A percentile compares a stretch with the other conserved stretches of the same genome.
Evolutionary conservation across 73 alveolate genomes (phyloP).

Genomic region (Loxodes magnus): DNA sequence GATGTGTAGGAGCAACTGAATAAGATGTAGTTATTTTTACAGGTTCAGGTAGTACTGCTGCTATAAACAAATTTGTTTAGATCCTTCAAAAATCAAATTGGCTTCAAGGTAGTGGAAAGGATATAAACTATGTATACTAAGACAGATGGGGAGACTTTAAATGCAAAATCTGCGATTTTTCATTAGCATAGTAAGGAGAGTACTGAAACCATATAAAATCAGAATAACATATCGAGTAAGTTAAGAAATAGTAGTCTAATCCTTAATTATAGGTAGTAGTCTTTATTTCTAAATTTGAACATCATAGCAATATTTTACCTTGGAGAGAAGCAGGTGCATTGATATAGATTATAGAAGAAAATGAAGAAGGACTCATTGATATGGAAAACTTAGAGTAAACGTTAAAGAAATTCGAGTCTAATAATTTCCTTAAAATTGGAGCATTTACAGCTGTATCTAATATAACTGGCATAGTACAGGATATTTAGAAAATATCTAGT

Average conservation of each 20-base stretch:
- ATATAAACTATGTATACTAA: too few relatives aligned
- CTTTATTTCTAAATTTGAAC: conserved; percentile 71
- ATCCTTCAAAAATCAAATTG: conserved; percentile 9
- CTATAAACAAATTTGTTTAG: conserved; percentile 1
- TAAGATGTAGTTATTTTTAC: conserved; percentile 68
- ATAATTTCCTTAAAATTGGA: conserved; percentile 60
- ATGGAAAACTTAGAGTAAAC: conserved; percentile 24
- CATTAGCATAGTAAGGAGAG: too few relatives aligned
- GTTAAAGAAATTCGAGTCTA: conserved; percentile 14
- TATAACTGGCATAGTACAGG: conserved; percentile 69
- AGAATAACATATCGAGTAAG: too few relatives aligned
- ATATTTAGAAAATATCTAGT: conserved; percentile 57
- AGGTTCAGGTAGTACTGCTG: conserved; percentile 74
- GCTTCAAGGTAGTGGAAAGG: too few relatives aligned
- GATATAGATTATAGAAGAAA: conserved; percentile 42
- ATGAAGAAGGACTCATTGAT: conserved; percentile 40
- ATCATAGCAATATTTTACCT: conserved; percentile 70
- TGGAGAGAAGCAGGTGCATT: conserved; percentile 85
- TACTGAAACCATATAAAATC: too few relatives aligned
- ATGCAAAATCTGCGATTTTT: too few relatives aligned
- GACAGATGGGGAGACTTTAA: too few relatives aligned
- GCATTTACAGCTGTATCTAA: conserved; percentile 79
- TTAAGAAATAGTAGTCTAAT: too few relatives aligned
- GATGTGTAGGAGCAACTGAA: conserved; percentile 77
- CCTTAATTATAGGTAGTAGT: conserved; percentile 60